phyloP scores from a whole-genome alignment of 1,284 basidiomycete species.

The Trichosporon inkin region DNA sequence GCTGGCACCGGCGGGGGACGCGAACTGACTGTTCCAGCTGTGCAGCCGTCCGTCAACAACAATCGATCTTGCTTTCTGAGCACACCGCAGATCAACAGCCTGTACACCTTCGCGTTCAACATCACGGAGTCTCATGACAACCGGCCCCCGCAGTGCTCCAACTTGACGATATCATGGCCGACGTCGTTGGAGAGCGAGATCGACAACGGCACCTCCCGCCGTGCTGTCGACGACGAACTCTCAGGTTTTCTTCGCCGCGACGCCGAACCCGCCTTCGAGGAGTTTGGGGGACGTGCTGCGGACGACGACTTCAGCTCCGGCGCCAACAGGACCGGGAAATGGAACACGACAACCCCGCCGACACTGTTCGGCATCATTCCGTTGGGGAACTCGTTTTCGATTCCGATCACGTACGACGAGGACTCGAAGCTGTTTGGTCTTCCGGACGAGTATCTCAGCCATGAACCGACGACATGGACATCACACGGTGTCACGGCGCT shows the following conservation, averaged over 20 bases:
- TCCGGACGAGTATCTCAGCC: conserved; percentile 29
- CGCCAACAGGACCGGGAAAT: conserved; percentile 10
- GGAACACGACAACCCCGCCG: conserved; percentile 46
- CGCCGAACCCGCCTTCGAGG: background rate
- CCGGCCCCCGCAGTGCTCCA: conserved; percentile 45
- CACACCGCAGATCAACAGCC: conserved; percentile 33
- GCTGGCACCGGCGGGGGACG: background rate
- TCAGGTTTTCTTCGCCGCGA: background rate
- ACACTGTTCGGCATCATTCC: conserved; percentile 49
- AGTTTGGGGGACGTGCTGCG: background rate
- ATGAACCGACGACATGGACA: conserved; percentile 41
- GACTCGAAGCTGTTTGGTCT: conserved; percentile 31
- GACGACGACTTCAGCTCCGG: conserved; percentile 17
- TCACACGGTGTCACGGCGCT: conserved; percentile 37
- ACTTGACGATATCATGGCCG: conserved; percentile 45
- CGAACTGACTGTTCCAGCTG: conserved; percentile 25
- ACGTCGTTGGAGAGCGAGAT: conserved; percentile 36
- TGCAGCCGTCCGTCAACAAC: conserved; percentile 19
- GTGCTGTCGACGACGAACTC: background rate
- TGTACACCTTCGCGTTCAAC: conserved; percentile 48
- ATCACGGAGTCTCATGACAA: conserved; percentile 27
- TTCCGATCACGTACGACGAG: conserved; percentile 40
- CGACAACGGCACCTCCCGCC: background rate
- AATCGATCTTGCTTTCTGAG: conserved; percentile 37
- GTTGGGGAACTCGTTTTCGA: conserved; percentile 45